Evolutionary conservation across 129 eudicot genomes (phyloP).

Genomic region (Deinandra increscens): DNA sequence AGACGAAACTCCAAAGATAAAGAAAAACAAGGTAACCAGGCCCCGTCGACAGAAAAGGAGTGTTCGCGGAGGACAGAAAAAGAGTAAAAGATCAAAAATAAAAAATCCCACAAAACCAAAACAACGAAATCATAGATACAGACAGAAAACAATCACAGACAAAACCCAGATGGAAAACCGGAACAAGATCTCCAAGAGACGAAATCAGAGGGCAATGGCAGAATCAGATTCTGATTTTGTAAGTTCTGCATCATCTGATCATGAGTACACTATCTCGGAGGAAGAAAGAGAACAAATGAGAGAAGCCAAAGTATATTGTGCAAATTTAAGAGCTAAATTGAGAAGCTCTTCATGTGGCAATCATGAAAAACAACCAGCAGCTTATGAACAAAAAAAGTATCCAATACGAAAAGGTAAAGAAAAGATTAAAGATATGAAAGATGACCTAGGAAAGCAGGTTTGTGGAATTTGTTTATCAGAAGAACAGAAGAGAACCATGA

Average conservation of each 20-base stretch:
- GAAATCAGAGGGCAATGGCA: conserved; percentile 28
- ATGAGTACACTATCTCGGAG: conserved; percentile 79
- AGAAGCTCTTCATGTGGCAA: conserved; percentile 49
- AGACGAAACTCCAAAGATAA: conserved; percentile 42
- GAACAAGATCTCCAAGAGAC: conserved; percentile 37
- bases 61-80: conserved; percentile 29
- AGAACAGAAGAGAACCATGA: conserved; percentile 73
- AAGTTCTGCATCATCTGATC: conserved; percentile 63
- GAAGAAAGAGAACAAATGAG: conserved; percentile 93
- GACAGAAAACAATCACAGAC: conserved; percentile 29
- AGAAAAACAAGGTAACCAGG: conserved; percentile 37
- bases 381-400: conserved; percentile 41
- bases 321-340: conserved; percentile 38
- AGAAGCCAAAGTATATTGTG: conserved; percentile 60
- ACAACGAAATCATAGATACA: conserved; percentile 29
- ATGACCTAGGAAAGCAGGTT: conserved; percentile 70
- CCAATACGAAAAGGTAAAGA: conserved; percentile 74
- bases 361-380: conserved; percentile 35
- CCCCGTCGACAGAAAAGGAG: conserved; percentile 29
- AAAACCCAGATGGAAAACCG: conserved; percentile 28
- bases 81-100: conserved; percentile 38
- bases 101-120: conserved; percentile 40
- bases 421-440: conserved; percentile 55
- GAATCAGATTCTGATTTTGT: conserved; percentile 70
- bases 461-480: conserved; percentile 94